Evolutionary conservation across 208 protist species (phyloP).

Genomic region (Leishmania major): DNA sequence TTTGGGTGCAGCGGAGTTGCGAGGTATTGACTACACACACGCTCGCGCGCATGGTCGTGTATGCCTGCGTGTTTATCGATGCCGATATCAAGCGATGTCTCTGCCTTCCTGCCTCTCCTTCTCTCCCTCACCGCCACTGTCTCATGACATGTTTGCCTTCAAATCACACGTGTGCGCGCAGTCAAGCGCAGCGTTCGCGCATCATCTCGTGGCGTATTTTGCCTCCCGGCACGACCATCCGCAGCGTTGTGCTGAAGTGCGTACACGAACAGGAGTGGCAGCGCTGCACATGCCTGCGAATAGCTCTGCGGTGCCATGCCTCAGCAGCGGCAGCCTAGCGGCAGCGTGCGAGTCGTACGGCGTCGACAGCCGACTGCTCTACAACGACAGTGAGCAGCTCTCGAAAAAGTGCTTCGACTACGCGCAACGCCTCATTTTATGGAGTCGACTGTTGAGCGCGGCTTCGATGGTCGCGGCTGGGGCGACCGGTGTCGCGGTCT

Average conservation of each 20-base stretch:
- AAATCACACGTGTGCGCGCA: background rate
- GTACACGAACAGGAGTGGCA: background rate
- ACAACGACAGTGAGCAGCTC: slow-evolving; percentile 43
- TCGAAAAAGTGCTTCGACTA: slow-evolving; percentile 24
- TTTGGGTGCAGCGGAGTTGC: background rate
- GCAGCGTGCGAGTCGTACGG: slow-evolving; percentile 23
- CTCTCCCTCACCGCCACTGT: background rate
- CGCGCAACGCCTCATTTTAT: slow-evolving; percentile 18
- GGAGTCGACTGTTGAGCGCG: slow-evolving; percentile 23
- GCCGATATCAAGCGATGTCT: background rate
- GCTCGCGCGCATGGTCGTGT: background rate
- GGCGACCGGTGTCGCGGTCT: slow-evolving; percentile 26
- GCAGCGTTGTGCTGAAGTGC: background rate
- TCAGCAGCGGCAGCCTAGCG: background rate
- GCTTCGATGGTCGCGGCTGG: slow-evolving; percentile 17
- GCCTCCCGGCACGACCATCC: background rate
- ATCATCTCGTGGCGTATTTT: background rate
- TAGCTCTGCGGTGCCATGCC: background rate
- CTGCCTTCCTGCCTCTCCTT: background rate
- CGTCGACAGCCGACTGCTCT: slow-evolving; percentile 56
- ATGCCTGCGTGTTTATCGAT: background rate
- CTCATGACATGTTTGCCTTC: background rate
- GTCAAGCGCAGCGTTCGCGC: background rate
- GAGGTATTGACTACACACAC: background rate
- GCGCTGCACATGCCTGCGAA: background rate